Evolutionary conservation across 2,329 filamentous ascomycete species (phyloP), one percentile per base, ranked within the genome.

Genomic region (Fusarium acutatum): DNA sequence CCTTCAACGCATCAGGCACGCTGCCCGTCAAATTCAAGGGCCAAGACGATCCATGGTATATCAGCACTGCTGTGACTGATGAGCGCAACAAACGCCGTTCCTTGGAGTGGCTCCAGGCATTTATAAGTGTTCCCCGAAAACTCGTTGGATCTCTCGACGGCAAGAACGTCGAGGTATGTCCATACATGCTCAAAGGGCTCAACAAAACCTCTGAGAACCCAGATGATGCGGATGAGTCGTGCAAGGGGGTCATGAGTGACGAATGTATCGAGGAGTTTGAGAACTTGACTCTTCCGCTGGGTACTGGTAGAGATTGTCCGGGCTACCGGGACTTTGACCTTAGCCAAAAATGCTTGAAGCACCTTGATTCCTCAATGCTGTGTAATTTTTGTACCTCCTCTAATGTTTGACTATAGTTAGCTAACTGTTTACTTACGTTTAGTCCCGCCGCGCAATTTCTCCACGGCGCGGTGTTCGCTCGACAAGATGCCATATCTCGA

Each of bases 301-400:
- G 7, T 5, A n/a, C 28, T n/a, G 4, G 3, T 9, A 1, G 12
- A n/a, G 3, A 5, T 5, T 43, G n/a, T 20, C 24, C 13, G 1
- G 1, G 8, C 1, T 20, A 14, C 8, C 24, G 13, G 18, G 18
- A 6, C 4, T 11, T 58, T 4, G 7, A 18, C 6, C 13, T 22
- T 6, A 64, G 30, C 17, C 26, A 38, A 14, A 18, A 38, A 15
- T 62, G 60, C 24, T 18, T 17, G 14, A 11, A 7, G 10, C 22
- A 32, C 22, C 10, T 18, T 12, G 10, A 11, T 37, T 20, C 17
- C 35, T 10, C 17, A 18, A 37, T 20, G 5, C 17, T 37, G 4
- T 20, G 35, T 37, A 37, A 20, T 20, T 11, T 37, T 12, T 11
- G 10, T 18, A 11, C 17, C 18, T 12, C 10, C 11, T 44, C 41